Percentiles rank a stretch among this genome's conserved stretches.
Conservation (phyloP, 2,329 filamentous ascomycete species). For the Pseudogymnoascus sp. region DNA sequence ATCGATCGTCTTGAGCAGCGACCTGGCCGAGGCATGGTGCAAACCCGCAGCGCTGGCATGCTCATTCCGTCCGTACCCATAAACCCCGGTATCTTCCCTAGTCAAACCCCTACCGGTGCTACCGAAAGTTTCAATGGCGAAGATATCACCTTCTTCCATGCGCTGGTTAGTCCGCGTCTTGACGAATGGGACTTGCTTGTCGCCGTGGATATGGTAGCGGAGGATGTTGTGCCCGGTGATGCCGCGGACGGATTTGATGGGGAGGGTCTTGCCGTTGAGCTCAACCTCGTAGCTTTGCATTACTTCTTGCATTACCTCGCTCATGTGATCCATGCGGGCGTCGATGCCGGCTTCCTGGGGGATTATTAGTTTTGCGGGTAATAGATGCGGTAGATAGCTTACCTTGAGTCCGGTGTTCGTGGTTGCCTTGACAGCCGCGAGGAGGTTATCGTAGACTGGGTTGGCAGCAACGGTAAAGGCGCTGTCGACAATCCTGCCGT, state of each 20-base stretch:
- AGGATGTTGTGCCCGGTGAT: constrained; percentile 47
- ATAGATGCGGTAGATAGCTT: neutral
- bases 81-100: constrained; percentile 41
- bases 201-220: constrained; percentile 47
- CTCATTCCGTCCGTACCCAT: constrained; percentile 40
- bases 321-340: constrained; percentile 44
- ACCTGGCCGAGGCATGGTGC: constrained; percentile 44
- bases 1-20: constrained; percentile 48
- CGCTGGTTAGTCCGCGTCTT: constrained; percentile 40
- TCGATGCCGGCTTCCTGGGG: constrained; percentile 42
- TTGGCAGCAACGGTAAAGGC: constrained; percentile 75
- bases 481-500: constrained; percentile 71
- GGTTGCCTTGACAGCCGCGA: constrained; percentile 64
- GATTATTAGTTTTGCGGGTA: constrained; percentile 2
- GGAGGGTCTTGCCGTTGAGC: constrained; percentile 42
- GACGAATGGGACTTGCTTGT: constrained; percentile 45
- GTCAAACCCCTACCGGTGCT: constrained; percentile 42
- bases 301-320: constrained; percentile 48
- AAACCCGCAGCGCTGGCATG: constrained; percentile 31
- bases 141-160: constrained; percentile 51
- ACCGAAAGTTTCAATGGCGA: constrained; percentile 51
- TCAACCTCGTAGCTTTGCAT: constrained; percentile 55
- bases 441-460: constrained; percentile 63
- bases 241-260: constrained; percentile 46
- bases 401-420: constrained; percentile 48